Evolutionary conservation across 768 basidiomycete genomes (phyloP), one percentile per base, ranked within the genome.

Genomic region (Rhizopogon vulgaris): DNA sequence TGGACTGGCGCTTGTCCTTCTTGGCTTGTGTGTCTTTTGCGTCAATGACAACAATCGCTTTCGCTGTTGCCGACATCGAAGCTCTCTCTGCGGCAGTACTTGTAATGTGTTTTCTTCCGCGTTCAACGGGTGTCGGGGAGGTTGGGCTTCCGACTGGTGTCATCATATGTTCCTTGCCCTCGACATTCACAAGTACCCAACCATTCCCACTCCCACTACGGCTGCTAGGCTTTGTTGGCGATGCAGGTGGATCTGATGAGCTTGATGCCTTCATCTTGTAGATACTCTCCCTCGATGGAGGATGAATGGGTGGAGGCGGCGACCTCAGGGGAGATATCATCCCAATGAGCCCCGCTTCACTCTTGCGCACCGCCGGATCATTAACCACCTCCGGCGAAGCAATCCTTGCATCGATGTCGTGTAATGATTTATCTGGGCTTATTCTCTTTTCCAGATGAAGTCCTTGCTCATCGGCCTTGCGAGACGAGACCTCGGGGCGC

Each of bases 111-210:
- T 34, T 68, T 45, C 64, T 65, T 47, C 55, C 30, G 30, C 64
- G 67, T 24, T 71, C 65, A 30, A 60, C 66, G 46, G 51, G 62
- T 18, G 48, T 51, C 27, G 63, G 63, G 45, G 67, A 61, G 27
- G 64, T 64, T 18, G 65, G 61, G 17, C 66, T 60, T 14, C 51
- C 51, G 42, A 59, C 56, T 45, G 60, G 63, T 41, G 59, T 58
- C 40, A 47, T 58, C 40, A 47, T 52, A 40, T 66, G 71, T 46
- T 65, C 67, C 55, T 69, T 67, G 28, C 74, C 72, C 53, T 82
- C 82, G 14, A 84, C 77, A 48, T 82, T 84, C 36, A 85, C 78
- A 24, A 85, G 68, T 2, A 85, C 83, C 83, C 83, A 85, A 24
- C 83, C 83, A 58, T 79, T 70, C 14, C 77, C 75, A 40, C 70